These are phyloP conservation scores for Leccinellum rugosiceps DNA, from an alignment of 768 basidiomycete species.

Conservation along the genomic window DNA sequence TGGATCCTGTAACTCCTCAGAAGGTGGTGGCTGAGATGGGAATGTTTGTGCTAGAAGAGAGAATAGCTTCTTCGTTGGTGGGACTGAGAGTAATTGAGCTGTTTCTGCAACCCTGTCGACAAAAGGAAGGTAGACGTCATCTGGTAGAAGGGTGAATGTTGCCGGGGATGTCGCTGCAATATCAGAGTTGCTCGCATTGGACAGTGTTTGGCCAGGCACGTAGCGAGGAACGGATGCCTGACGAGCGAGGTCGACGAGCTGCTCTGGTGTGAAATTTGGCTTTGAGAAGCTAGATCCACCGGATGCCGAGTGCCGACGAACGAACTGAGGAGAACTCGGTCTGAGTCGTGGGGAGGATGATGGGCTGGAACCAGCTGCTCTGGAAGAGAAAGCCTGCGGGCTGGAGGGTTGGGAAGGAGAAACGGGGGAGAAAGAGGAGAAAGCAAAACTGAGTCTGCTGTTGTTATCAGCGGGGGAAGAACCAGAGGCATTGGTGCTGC, in stretches of 20 bases:
- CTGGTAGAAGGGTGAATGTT: constrained; percentile 72
- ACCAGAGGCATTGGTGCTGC: constrained; percentile 30
- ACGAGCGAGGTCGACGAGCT: constrained; percentile 70
- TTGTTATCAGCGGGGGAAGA: constrained; percentile 24
- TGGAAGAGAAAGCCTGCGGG: constrained; percentile 32
- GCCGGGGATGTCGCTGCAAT: constrained; percentile 33
- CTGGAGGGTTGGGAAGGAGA: constrained; percentile 23
- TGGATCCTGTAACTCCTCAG: constrained; percentile 29
- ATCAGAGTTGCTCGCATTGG: constrained; percentile 4
- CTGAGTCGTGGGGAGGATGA: constrained; percentile 44
- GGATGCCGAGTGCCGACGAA: constrained; percentile 31
- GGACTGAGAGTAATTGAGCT: constrained; percentile 55
- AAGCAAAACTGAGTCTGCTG: constrained; percentile 61
- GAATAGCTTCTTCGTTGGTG: constrained; percentile 68
- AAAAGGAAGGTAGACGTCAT: constrained; percentile 81
- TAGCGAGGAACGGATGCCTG: constrained; percentile 48
- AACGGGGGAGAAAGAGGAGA: constrained; percentile 52
- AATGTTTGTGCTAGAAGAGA: constrained; percentile 73
- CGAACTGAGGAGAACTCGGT: constrained; percentile 43
- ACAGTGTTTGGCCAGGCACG: constrained; percentile 6
- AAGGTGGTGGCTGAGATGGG: constrained; percentile 30
- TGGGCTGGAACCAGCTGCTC: constrained; percentile 30
- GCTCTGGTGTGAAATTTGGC: constrained; percentile 64
- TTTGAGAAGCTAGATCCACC: constrained; percentile 37
- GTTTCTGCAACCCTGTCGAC: constrained; percentile 82